These are phyloP conservation scores for Chytriomyces sp. DNA, from an alignment of 192 early-diverging fungal species.

Conservation along the genomic window DNA sequence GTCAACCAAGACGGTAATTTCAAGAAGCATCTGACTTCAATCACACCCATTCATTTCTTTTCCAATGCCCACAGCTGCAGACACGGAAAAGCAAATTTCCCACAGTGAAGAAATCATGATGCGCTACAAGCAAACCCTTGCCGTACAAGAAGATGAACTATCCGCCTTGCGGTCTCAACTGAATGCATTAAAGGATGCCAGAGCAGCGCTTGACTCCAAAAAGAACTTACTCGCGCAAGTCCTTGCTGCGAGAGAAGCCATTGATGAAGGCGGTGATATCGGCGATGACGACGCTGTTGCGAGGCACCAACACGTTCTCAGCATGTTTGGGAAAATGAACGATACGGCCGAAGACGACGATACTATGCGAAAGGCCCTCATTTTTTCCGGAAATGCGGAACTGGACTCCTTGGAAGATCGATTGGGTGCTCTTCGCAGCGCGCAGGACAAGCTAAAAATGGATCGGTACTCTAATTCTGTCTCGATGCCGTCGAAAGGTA, in stretches of 20 bases:
- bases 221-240: constrained; percentile 12
- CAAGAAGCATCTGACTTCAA: too few species aligned
- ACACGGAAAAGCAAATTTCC: neutral
- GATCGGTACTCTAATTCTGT: neutral
- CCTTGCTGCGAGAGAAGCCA: neutral
- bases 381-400: neutral
- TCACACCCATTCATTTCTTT: too few species aligned
- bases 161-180: neutral
- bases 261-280: neutral
- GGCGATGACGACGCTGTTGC: neutral
- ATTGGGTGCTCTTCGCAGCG: neutral
- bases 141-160: constrained; percentile 24
- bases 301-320: neutral
- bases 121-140: neutral
- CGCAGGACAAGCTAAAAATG: constrained; percentile 1
- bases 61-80: neutral
- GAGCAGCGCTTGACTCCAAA: constrained; percentile 8
- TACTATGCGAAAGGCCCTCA: neutral
- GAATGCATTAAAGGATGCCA: constrained; percentile 2
- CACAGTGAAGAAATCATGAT: neutral
- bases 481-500: neutral
- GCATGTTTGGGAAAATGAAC: constrained; percentile 1
- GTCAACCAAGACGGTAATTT: too few species aligned
- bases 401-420: neutral
- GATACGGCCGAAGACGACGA: neutral